A percentile compares a stretch with the other conserved stretches of the same genome.
phyloP scores from a whole-genome alignment of 1,139 yeast genomes.

The Debaryomyces fabryi region DNA sequence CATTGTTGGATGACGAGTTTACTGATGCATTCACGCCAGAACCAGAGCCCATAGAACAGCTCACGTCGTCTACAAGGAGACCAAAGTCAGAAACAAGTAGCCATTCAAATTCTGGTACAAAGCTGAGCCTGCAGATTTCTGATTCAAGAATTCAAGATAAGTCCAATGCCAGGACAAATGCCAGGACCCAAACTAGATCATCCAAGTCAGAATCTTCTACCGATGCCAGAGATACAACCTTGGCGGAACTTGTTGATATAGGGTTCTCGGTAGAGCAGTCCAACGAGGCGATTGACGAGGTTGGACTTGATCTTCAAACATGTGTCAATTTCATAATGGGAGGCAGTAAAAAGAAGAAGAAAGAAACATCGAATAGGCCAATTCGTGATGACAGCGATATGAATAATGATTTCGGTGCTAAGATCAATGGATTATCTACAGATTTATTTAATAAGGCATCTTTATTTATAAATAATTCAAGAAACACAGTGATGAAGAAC shows the following conservation, averaged over 20 bases:
- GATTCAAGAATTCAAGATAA: neutral
- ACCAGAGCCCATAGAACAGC: constrained; percentile 8
- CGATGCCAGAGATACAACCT: constrained; percentile 45
- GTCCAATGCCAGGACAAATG: neutral
- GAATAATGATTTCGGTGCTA: constrained; percentile 21
- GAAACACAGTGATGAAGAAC: constrained; percentile 63
- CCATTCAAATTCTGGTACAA: neutral
- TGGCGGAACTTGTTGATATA: constrained; percentile 78
- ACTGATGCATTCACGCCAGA: constrained; percentile 37
- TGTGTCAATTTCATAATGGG: constrained; percentile 74
- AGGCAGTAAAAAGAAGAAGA: constrained; percentile 16
- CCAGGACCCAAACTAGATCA: neutral
- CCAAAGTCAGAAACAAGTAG: neutral
- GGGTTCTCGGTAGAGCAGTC: constrained; percentile 72
- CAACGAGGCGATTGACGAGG: constrained; percentile 55
- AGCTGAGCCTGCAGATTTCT: neutral
- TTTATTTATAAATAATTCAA: constrained; percentile 60
- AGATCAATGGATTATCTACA: constrained; percentile 62
- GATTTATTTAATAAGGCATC: constrained; percentile 69
- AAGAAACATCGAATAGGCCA: neutral
- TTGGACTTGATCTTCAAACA: constrained; percentile 62
- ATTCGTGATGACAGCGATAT: neutral
- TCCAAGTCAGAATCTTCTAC: neutral
- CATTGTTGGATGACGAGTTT: constrained; percentile 47
- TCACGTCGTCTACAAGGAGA: neutral